Evolutionary conservation across 495 filamentous ascomycete species (phyloP), one percentile per base, ranked within the genome.

Genomic region (Penicillium nucicola): DNA sequence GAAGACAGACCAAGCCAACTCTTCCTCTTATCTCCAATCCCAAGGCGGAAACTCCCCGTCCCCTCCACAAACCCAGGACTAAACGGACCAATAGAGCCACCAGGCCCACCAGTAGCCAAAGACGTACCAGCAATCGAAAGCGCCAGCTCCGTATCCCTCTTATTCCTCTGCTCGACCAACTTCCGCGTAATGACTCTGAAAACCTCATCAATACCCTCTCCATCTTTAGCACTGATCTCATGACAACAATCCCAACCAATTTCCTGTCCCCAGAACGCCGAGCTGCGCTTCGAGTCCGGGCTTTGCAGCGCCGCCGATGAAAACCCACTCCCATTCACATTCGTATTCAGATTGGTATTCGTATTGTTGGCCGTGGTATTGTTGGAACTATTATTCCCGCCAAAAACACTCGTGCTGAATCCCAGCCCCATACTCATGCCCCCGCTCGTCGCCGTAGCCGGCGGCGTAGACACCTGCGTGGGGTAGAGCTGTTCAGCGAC

Each of bases 151-250:
- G 84, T 82, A 63, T 72, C 62, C 10, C 74, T 67, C 37, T 81
- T 83, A 60, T 87, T 80, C 56, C 88, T 83, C 77, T 93, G 90
- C 75, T 97, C 92, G 25, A 98, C 92, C 48, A 98, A 77, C 69
- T 96, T 96, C 60, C 93, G 75, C 32, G 92, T 90, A 33, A 97
- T 93, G 14, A 97, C 92, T 0, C 91, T 81, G 57, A 98, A 98
- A 0, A 98, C 92, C 72, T 98, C 93, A 44, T 98, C 93, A 10
- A 98, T 90, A 3, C 92, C 92, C 74, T 97, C 92, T 14, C 93
- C 93, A 62, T 88, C 89, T 75, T 91, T 89, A 18, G 92, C 92
- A 58, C 85, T 90, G 58, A 98, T 92, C 73, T 98, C 92, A 69
- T 97, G 92, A 60, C 92, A 97, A 54, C 89, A 92, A 61, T 96